These are phyloP conservation scores for Curvularia sp. DNA, from an alignment of 2,329 filamentous ascomycete genomes.

Conservation along the genomic window DNA sequence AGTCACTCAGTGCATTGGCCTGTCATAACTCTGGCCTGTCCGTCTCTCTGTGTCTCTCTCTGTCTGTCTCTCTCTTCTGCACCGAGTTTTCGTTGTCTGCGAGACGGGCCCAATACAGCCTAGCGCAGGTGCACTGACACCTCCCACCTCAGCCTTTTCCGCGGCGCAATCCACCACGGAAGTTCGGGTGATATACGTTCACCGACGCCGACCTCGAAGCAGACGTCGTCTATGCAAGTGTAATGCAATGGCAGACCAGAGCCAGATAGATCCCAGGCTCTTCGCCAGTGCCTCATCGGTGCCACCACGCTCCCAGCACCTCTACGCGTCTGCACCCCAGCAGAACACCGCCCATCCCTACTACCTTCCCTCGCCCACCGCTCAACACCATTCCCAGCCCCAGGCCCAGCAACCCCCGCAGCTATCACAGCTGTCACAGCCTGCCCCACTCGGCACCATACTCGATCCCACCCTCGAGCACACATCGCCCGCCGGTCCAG, in stretches of 20 bases:
- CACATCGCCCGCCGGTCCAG: constrained; percentile 36
- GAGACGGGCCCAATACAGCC: neutral
- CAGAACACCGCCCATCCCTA: constrained; percentile 39
- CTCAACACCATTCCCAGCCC: constrained; percentile 29
- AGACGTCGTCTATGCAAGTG: constrained; percentile 9
- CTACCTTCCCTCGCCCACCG: constrained; percentile 39
- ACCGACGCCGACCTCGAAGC: constrained; percentile 31
- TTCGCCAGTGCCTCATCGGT: constrained; percentile 33
- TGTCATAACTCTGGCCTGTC: neutral
- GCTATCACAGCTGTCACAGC: constrained; percentile 21
- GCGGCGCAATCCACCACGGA: constrained; percentile 14
- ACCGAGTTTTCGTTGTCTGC: neutral
- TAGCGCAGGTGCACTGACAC: neutral
- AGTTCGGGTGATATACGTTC: constrained; percentile 21
- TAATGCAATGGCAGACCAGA: constrained; percentile 35
- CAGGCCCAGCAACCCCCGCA: constrained; percentile 19
- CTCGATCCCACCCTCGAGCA: constrained; percentile 47
- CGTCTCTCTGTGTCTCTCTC: neutral
- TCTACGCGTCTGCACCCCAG: constrained; percentile 38
- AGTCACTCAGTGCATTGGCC: neutral
- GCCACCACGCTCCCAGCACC: constrained; percentile 34
- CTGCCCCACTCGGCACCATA: constrained; percentile 27
- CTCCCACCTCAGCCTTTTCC: constrained; percentile 5
- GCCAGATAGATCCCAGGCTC: constrained; percentile 42
- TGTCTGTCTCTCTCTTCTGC: neutral